Conservation (phyloP, 2,329 filamentous ascomycete species). For the Cladosporium halotolerans region DNA sequence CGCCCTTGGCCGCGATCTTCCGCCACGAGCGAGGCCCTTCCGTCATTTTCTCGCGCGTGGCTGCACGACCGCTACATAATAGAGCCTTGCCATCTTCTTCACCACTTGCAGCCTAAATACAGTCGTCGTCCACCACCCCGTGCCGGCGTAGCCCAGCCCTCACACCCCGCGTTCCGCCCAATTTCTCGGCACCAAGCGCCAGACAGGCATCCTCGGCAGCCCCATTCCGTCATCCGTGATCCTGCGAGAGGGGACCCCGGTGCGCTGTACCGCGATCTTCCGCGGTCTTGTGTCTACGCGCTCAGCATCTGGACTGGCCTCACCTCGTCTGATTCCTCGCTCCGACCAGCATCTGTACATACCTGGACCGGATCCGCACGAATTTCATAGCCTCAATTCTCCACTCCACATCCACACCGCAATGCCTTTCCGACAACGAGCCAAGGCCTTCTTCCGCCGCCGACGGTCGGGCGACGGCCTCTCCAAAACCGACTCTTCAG, state of each 20-base stretch:
- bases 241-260: slow-evolving; percentile 2
- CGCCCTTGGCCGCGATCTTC: neutral
- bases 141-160: no score
- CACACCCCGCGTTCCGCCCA: no score
- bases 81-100: neutral
- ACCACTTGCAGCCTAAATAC: neutral
- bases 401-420: slow-evolving; percentile 12
- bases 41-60: neutral
- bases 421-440: slow-evolving; percentile 43
- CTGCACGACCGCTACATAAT: neutral
- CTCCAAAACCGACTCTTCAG: slow-evolving; percentile 22
- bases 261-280: slow-evolving; percentile 1
- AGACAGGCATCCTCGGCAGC: neutral
- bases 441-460: slow-evolving; percentile 39
- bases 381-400: neutral
- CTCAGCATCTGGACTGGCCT: neutral
- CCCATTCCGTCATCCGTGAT: slow-evolving; percentile 6
- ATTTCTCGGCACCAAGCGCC: slow-evolving; percentile 4
- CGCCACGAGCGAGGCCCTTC: neutral
- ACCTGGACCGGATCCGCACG: neutral
- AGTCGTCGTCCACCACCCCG: no score
- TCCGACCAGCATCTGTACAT: neutral
- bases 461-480: slow-evolving; percentile 19
- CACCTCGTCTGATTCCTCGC: neutral
- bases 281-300: neutral